Percentiles rank a stretch among this genome's conserved stretches.
phyloP scores from a whole-genome alignment of 331 rosid species.

The Prunus yedoensis region DNA sequence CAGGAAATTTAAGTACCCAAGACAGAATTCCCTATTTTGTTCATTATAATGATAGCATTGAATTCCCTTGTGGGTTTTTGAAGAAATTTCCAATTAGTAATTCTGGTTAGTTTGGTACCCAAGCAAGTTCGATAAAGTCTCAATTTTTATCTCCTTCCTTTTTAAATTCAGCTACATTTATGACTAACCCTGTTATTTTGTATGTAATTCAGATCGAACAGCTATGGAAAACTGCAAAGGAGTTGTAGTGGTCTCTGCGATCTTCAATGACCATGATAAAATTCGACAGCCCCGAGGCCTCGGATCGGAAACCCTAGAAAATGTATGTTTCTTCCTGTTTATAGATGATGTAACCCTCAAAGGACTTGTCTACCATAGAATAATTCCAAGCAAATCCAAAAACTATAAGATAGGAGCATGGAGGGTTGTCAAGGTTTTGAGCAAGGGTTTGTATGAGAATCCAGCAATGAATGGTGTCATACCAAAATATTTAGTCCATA shows the following conservation, averaged over 20 bases:
- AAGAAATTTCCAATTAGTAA: constrained; percentile 67
- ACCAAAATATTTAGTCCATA: constrained; percentile 82
- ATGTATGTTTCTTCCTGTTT: constrained; percentile 73
- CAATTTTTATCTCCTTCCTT: not conserved
- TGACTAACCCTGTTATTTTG: not conserved
- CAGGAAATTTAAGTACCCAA: constrained; percentile 59
- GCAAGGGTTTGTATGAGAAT: constrained; percentile 50
- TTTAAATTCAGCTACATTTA: not conserved
- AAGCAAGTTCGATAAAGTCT: not conserved
- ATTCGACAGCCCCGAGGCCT: constrained; percentile 83
- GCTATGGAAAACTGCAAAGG: constrained; percentile 73
- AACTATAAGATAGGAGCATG: constrained; percentile 67
- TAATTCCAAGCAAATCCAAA: constrained; percentile 36
- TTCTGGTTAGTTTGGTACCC: constrained; percentile 61
- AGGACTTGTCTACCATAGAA: constrained; percentile 50
- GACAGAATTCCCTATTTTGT: constrained; percentile 63
- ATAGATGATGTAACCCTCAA: constrained; percentile 64
- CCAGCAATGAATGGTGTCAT: constrained; percentile 95
- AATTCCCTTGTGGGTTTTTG: constrained; percentile 81
- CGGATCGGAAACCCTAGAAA: constrained; percentile 57
- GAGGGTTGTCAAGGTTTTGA: constrained; percentile 64
- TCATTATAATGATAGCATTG: constrained; percentile 29
- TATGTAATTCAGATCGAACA: constrained; percentile 46
- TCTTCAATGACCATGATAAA: constrained; percentile 92
- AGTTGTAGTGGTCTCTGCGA: constrained; percentile 84